Evolutionary conservation across 2,329 filamentous ascomycete genomes (phyloP).

Genomic region (Elsinoe fawcettii): DNA sequence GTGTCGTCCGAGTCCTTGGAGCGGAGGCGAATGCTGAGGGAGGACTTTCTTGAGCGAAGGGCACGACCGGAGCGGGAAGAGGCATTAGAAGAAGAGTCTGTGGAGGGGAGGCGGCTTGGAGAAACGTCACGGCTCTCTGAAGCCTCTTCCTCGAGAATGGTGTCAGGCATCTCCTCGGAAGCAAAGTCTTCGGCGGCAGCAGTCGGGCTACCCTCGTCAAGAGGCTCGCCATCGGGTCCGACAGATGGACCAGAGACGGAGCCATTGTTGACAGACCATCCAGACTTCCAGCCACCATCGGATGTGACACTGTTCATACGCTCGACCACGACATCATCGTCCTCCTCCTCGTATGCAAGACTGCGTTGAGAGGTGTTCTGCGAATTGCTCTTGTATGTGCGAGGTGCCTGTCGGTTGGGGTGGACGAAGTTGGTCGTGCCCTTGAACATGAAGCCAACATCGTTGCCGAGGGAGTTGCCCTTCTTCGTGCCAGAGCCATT

Average conservation of each 20-base stretch:
- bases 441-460: constrained; percentile 15
- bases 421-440: constrained; percentile 13
- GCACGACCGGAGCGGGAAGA: background rate
- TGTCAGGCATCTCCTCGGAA: background rate
- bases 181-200: background rate
- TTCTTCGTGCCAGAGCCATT: constrained; percentile 5
- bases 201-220: background rate
- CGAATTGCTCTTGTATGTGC: background rate
- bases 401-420: constrained; percentile 11
- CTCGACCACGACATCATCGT: constrained; percentile 13
- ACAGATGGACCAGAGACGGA: constrained; percentile 11
- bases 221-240: background rate
- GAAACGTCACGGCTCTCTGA: background rate
- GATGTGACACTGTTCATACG: constrained; percentile 16
- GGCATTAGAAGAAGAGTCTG: background rate
- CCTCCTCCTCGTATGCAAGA: constrained; percentile 8
- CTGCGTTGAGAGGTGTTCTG: background rate
- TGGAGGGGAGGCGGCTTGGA: background rate
- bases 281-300: constrained; percentile 15
- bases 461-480: constrained; percentile 5
- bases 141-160: constrained; percentile 10
- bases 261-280: constrained; percentile 15
- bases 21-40: constrained; percentile 14
- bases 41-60: constrained; percentile 13
- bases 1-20: constrained; percentile 6